These are phyloP conservation scores for Atalantia buxifolia DNA, from an alignment of 345 rosid genomes.

Conservation along the genomic window DNA sequence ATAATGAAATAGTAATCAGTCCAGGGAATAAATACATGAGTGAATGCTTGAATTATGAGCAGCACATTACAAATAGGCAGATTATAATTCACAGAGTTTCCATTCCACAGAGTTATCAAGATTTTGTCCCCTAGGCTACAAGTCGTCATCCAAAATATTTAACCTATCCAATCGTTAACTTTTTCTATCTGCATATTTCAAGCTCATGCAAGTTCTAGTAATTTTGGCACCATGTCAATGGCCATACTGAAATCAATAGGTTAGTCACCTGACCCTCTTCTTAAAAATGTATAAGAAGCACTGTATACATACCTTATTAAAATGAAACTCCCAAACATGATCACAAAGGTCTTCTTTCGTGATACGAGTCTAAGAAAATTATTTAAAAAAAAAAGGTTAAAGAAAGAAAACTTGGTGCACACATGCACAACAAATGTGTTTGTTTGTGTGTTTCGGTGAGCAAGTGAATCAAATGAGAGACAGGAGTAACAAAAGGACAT, in stretches of 20 bases:
- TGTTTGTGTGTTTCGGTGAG: not conserved
- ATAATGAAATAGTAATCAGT: not conserved
- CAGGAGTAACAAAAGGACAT: not conserved
- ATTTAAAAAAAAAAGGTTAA: not conserved
- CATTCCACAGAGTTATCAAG: not conserved
- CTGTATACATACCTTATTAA: slow-evolving; percentile 34
- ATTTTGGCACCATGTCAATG: not conserved
- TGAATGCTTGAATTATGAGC: not conserved
- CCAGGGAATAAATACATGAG: not conserved
- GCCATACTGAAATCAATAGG: not conserved
- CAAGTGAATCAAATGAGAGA: not conserved
- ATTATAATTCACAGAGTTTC: not conserved
- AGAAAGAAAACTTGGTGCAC: not conserved
- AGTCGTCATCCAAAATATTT: not conserved
- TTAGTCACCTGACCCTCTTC: not conserved
- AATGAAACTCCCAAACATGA: slow-evolving; percentile 63
- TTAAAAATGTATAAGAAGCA: not conserved
- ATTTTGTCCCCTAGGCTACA: not conserved
- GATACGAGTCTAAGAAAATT: slow-evolving; percentile 45
- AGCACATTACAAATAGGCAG: not conserved
- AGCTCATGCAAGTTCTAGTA: not conserved
- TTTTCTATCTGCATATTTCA: not conserved
- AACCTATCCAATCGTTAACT: not conserved
- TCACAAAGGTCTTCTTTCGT: slow-evolving; percentile 55
- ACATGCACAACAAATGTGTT: not conserved